Base-by-base conservation (phyloP, 495 filamentous ascomycete species). In the Cetradonia linearis region DNA sequence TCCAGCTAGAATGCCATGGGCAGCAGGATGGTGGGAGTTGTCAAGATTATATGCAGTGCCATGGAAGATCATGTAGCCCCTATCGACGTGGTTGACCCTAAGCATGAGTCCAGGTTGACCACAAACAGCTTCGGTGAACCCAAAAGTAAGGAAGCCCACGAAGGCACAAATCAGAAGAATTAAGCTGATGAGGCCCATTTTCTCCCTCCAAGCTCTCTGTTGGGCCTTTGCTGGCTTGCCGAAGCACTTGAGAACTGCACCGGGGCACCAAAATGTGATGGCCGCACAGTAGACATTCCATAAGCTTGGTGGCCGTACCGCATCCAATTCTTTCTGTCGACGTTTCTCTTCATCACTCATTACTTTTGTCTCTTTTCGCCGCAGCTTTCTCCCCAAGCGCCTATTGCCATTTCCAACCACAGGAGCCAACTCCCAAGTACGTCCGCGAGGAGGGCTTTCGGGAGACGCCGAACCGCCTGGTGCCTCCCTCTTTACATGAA, bases 261-360 rank as follows among this genome's bases (percentile, higher is more conserved):
- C 88, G 0, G 94, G 94, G 59, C 86, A 87, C 89, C 94, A 96
- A 66, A 96, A 97, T 2, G 93, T 99, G 60, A 99, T 71, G 50
- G 96, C 77, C 11, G 84, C 84, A 69, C 94, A 99, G 76, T 99
- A 99, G 2, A 92, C 85, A 62, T 87, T 92, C 94, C 94, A 99
- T 23, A 96, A 66, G 65, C 87, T 95, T 1, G 90, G 91, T 16
- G 91, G 89, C 27, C 82, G 78, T n/a, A 85, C 75, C 38, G 81
- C 76, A 67, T 93, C 83, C 63, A 81, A 72, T 40, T 86, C 80
- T 67, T 89, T 81, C 64, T 81, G 77, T 46, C 81, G 77, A 37
- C 74, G 72, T 67, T 81, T 86, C 54, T 87, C 81, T 44, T 84
- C 78, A 55, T 84, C 84, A 7, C 63, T 75, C 14, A 81, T 70